Evolutionary conservation across 495 filamentous ascomycete genomes (phyloP).

Genomic region (Mytilinidion resinicola): DNA sequence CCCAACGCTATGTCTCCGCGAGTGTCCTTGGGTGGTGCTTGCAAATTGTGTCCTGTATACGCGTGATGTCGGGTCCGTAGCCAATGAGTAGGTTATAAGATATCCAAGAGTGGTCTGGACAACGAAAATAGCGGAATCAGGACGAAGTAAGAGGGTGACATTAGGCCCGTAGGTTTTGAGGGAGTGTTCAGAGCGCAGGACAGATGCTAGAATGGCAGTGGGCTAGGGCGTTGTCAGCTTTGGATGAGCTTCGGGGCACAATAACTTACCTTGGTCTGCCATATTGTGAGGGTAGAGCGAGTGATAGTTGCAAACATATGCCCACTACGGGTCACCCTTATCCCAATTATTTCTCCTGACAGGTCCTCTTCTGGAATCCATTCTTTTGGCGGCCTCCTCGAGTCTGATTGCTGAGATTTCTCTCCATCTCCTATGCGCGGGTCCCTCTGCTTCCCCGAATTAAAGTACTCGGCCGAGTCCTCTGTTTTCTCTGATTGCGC

Average conservation of each 20-base stretch:
- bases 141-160: conserved; percentile 74
- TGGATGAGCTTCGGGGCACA: conserved; percentile 11
- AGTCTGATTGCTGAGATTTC: neutral
- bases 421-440: neutral
- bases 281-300: conserved; percentile 70
- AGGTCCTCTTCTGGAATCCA: conserved; percentile 19
- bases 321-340: conserved; percentile 74
- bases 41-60: conserved; percentile 80
- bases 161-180: conserved; percentile 80
- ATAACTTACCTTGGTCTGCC: conserved; percentile 82
- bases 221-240: conserved; percentile 50
- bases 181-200: conserved; percentile 72
- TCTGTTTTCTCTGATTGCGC: neutral
- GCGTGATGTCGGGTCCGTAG: conserved; percentile 70
- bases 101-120: conserved; percentile 85
- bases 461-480: neutral
- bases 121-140: conserved; percentile 84
- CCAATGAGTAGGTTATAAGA: conserved; percentile 88
- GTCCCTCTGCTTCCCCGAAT: conserved; percentile 2
- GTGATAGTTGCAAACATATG: conserved; percentile 89
- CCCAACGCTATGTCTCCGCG: conserved; percentile 62
- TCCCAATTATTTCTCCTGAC: conserved; percentile 51
- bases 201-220: conserved; percentile 76
- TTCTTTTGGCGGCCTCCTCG: neutral
- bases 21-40: conserved; percentile 57